Conservation (phyloP, 768 basidiomycete species). For the Hypholoma fasciculare region DNA sequence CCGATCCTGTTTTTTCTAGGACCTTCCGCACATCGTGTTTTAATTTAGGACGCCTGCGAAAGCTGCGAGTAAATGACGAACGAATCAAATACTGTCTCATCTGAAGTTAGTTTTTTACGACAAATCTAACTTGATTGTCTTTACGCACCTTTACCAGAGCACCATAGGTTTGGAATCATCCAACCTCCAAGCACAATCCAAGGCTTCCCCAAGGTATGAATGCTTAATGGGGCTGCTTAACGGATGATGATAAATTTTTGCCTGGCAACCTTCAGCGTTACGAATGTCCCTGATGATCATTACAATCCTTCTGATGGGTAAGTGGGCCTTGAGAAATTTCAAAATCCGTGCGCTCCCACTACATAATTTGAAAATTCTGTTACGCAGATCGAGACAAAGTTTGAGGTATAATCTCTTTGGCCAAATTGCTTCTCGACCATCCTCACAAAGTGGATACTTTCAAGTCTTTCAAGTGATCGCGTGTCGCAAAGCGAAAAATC, state of each 20-base stretch:
- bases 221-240: neutral
- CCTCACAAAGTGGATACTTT: neutral
- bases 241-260: neutral
- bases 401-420: neutral
- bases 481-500: neutral
- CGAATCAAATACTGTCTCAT: too few relatives aligned
- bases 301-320: conserved; percentile 10
- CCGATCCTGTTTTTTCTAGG: too few relatives aligned
- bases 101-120: too few relatives aligned
- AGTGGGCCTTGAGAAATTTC: neutral
- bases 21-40: too few relatives aligned
- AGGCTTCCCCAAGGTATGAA: neutral
- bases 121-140: too few relatives aligned
- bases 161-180: too few relatives aligned
- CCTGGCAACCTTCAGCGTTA: neutral
- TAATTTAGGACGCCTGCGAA: too few relatives aligned
- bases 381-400: neutral
- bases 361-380: neutral
- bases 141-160: too few relatives aligned
- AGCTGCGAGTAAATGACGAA: too few relatives aligned
- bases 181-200: neutral
- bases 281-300: conserved; percentile 3
- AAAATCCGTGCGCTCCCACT: neutral
- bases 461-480: neutral
- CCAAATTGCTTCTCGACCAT: too few relatives aligned